Percentiles rank a stretch among this genome's conserved stretches.
Conservation (phyloP, 2,329 filamentous ascomycete species). For the Ceratocystis albifundus region DNA sequence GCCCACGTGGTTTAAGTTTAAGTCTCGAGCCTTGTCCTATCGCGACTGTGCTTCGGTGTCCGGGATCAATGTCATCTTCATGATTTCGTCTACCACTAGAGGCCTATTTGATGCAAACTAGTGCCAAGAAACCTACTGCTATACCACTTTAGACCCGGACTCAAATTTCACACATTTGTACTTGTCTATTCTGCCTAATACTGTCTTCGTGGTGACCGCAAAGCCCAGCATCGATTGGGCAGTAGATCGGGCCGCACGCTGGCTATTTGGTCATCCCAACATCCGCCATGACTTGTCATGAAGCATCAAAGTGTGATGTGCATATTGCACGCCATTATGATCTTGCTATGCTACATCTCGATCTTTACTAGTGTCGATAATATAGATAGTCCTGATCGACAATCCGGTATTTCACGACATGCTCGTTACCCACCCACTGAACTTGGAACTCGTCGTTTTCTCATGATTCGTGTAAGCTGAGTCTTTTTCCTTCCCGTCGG, state of each 20-base stretch:
- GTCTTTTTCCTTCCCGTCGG: too few relatives aligned
- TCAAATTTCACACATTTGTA: not conserved
- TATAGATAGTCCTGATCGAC: not conserved
- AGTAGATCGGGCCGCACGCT: too few relatives aligned
- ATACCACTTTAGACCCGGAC: not conserved
- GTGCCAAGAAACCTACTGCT: too few relatives aligned
- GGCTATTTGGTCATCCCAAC: too few relatives aligned
- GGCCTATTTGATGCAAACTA: not conserved
- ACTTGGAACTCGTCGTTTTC: not conserved
- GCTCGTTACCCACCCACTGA: too few relatives aligned
- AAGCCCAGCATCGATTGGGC: too few relatives aligned
- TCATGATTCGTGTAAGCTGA: not conserved
- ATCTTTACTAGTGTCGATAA: not conserved
- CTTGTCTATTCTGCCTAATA: too few relatives aligned
- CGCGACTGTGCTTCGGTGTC: not conserved
- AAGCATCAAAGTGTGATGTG: too few relatives aligned
- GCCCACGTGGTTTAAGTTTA: constrained; percentile 13
- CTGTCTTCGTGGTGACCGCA: too few relatives aligned
- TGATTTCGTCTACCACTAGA: not conserved
- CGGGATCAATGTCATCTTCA: not conserved
- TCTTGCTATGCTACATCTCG: not conserved
- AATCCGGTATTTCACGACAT: not conserved
- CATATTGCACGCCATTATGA: not conserved
- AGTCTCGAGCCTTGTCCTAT: not conserved
- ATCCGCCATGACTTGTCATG: too few relatives aligned